A percentile compares a stretch with the other conserved stretches of the same genome.
phyloP scores from a whole-genome alignment of 2,329 filamentous ascomycete species.

The Grosmannia clavigera region DNA sequence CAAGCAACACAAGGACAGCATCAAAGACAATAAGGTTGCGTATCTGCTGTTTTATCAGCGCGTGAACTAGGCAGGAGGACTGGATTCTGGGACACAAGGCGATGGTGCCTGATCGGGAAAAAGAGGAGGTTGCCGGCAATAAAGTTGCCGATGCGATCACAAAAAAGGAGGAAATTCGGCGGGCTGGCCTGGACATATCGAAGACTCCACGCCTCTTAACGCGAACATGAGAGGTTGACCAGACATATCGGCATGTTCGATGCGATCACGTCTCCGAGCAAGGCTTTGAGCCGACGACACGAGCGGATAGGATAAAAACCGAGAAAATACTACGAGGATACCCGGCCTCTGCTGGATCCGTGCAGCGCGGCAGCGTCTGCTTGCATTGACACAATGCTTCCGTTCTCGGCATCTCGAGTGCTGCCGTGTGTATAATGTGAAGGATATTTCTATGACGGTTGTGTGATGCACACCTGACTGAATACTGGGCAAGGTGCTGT shows the following conservation, averaged over 20 bases:
- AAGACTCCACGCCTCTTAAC: too few species aligned
- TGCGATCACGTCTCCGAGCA: too few species aligned
- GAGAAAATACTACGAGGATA: neutral
- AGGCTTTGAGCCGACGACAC: neutral
- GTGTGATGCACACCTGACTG: neutral
- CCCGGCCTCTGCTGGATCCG: neutral
- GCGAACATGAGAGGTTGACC: too few species aligned
- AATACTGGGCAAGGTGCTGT: neutral
- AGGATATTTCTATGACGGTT: neutral
- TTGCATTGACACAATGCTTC: neutral
- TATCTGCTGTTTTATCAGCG: constrained; percentile 94
- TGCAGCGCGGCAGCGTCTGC: neutral
- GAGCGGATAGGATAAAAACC: neutral
- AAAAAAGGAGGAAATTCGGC: neutral
- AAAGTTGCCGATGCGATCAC: neutral
- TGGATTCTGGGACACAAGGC: neutral
- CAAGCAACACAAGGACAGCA: constrained; percentile 47
- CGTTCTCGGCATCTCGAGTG: neutral
- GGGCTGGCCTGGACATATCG: too few species aligned
- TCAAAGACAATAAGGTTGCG: constrained; percentile 91
- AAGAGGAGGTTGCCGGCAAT: too few species aligned
- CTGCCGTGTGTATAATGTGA: neutral
- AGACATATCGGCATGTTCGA: too few species aligned
- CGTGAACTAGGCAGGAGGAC: constrained; percentile 31
- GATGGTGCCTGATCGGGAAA: too few species aligned